Percentiles rank a stretch among this genome's conserved stretches.
Evolutionary conservation across 805 yeast species (phyloP).

Genomic region (Deakozyma indianensis): DNA sequence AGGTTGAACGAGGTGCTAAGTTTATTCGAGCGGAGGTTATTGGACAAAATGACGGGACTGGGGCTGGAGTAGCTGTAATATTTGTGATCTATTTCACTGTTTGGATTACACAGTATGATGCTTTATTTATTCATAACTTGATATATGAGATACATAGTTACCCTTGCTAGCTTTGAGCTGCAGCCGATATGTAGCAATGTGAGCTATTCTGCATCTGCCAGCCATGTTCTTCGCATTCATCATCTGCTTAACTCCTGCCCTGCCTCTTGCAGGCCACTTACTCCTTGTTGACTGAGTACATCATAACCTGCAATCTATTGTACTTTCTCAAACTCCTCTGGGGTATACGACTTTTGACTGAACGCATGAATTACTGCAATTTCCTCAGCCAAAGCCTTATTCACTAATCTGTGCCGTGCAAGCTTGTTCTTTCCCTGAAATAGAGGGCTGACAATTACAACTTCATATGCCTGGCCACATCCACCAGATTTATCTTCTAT

Average conservation of each 20-base stretch:
- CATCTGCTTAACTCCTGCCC: too few relatives aligned
- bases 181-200: neutral
- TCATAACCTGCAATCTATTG: neutral
- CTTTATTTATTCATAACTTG: neutral
- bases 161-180: neutral
- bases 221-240: too few relatives aligned
- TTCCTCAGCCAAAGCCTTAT: conserved; percentile 66
- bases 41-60: conserved; percentile 8
- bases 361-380: conserved; percentile 86
- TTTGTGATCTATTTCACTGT: too few relatives aligned
- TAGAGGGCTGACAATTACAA: conserved; percentile 58
- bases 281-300: too few relatives aligned
- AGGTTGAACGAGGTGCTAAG: conserved; percentile 14
- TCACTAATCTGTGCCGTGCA: conserved; percentile 77
- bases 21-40: conserved; percentile 13
- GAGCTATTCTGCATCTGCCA: too few relatives aligned
- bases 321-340: conserved; percentile 51
- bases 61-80: conserved; percentile 3
- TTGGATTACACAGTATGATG: neutral
- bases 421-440: conserved; percentile 76
- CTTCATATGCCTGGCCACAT: conserved; percentile 97
- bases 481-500: conserved; percentile 81
- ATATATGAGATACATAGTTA: neutral
- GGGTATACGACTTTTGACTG: conserved; percentile 64
- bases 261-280: too few relatives aligned